Evolutionary conservation across 176 grass and related monocot genomes (phyloP).

Genomic region (Rhynchospora tenuis): DNA sequence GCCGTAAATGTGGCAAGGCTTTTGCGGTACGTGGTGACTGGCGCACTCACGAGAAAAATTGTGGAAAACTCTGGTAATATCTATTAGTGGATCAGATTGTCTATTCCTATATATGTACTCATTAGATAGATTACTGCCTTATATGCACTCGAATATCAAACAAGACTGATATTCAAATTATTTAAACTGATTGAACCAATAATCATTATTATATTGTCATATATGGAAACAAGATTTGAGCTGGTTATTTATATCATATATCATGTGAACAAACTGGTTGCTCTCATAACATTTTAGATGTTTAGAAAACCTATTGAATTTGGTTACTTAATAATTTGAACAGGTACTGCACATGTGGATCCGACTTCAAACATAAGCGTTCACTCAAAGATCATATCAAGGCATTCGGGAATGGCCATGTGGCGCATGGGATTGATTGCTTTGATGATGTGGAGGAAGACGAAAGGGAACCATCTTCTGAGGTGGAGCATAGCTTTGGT

Average conservation of each 20-base stretch:
- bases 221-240: neutral
- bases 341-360: constrained; percentile 44
- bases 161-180: neutral
- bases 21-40: constrained; percentile 67
- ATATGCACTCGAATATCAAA: neutral
- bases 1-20: constrained; percentile 58
- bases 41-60: constrained; percentile 76
- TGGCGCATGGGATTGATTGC: constrained; percentile 42
- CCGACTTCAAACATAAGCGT: constrained; percentile 60
- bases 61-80: constrained; percentile 52
- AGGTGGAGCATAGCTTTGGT: neutral
- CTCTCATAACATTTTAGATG: too few species aligned
- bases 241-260: neutral
- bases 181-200: neutral
- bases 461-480: neutral
- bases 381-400: constrained; percentile 59
- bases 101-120: neutral
- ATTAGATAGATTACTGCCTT: neutral
- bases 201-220: neutral
- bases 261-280: neutral
- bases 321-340: neutral
- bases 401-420: constrained; percentile 49
- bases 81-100: neutral
- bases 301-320: neutral
- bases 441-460: constrained; percentile 47